Percentiles rank a stretch among this genome's conserved stretches.
Evolutionary conservation across 345 rosid genomes (phyloP).

Genomic region (Carallia brachiata): DNA sequence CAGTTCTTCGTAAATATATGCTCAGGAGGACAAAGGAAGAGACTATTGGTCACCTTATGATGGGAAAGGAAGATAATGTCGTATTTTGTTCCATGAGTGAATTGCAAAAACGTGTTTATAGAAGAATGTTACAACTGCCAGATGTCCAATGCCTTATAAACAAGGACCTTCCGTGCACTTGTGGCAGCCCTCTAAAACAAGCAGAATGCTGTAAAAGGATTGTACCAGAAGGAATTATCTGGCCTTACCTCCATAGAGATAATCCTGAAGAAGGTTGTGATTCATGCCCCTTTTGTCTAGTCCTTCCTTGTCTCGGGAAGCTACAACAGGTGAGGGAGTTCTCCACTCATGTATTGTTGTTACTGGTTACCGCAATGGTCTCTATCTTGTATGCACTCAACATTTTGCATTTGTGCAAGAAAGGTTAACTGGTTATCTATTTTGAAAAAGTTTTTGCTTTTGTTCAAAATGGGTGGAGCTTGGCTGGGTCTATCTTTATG

Average conservation of each 20-base stretch:
- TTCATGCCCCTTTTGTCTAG: constrained; percentile 93
- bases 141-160: constrained; percentile 87
- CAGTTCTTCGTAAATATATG: constrained; percentile 71
- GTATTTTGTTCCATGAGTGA: constrained; percentile 94
- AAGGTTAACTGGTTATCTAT: neutral
- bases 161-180: constrained; percentile 77
- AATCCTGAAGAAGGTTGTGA: constrained; percentile 87
- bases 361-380: neutral
- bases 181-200: constrained; percentile 92
- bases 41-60: constrained; percentile 92
- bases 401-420: neutral
- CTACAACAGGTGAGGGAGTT: constrained; percentile 64
- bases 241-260: constrained; percentile 87
- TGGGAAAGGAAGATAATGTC: constrained; percentile 98
- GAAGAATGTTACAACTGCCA: constrained; percentile 78
- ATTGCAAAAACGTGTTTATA: constrained; percentile 73
- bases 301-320: constrained; percentile 90
- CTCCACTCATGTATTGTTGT: neutral
- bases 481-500: neutral
- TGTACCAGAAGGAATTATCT: constrained; percentile 78
- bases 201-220: constrained; percentile 88
- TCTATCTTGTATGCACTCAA: neutral
- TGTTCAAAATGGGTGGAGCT: neutral
- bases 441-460: neutral
- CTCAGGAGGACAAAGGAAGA: constrained; percentile 94